Base-by-base conservation (phyloP, 805 yeast species). In the Starmerella stigmatis region DNA sequence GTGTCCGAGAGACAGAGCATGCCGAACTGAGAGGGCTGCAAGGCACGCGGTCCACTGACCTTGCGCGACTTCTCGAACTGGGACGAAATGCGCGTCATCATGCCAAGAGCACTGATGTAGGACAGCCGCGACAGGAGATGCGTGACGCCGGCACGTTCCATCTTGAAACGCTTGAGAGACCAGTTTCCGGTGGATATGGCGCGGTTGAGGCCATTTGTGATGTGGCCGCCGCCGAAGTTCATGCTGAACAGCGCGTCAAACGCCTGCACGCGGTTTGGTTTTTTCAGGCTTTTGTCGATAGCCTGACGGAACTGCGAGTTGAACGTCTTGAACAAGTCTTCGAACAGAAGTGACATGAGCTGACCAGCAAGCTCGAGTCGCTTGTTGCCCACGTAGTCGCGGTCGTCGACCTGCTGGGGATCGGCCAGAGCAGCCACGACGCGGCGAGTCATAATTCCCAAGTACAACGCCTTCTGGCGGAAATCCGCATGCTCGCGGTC, bases 41-140 rank as follows among this genome's bases (percentile, higher is more conserved):
- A 72, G 13, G 98, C 96, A 74, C 98, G 82, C 41, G 98, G 98
- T 35, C 98, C 98, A 1, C 95, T 84, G 33, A 92, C 98, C 64
- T 92, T 92, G 67, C 98, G 75, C 2, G 97, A 86, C 63, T 92
- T 92, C 64, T 92, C 98, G 60, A 92, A 92, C 65, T 92, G 98
- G n/a, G 97, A 89, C 6, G 96, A 85, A 44, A 92, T 92, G 69
- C 98, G 81, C 11, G 98, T 92, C 98, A 92, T 92, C 98, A 92
- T 92, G 58, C 98, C 98, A 49, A 92, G 68, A 0, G 98, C 98
- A 8, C 94, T 80, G 37, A 92, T 89, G 63, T 86, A 92, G 17
- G 95, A 83, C 47, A 92, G 68, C 60, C 98, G 75, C 48, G 94
- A 81, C 45, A 92, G 70, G 31, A 92, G 96, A 63, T 92, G 98